Conservation (phyloP, 352 stramenopile genomes). For the Phytophthora vignae region DNA sequence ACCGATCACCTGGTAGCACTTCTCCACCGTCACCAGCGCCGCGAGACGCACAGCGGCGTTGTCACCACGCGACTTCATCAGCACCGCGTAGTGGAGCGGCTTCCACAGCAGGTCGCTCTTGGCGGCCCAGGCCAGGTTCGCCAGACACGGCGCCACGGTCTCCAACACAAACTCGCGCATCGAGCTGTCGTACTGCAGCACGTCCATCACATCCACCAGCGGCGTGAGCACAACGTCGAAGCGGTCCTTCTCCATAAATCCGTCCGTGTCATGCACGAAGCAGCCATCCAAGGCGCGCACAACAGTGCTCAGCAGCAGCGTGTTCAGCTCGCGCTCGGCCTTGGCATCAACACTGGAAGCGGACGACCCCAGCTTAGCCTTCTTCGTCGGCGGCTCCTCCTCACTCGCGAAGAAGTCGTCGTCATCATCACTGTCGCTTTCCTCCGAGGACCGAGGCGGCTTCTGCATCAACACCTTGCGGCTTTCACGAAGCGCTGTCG, state of each 20-base stretch:
- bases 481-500: conserved; percentile 55
- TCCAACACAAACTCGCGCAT: conserved; percentile 71
- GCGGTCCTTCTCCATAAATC: conserved; percentile 89
- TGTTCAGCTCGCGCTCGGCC: conserved; percentile 40
- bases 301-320: conserved; percentile 61
- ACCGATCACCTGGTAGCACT: conserved; percentile 88
- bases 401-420: conserved; percentile 55
- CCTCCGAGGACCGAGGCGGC: conserved; percentile 29
- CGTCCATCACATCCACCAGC: conserved; percentile 81
- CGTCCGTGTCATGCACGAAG: conserved; percentile 88
- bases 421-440: conserved; percentile 43
- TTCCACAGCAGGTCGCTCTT: conserved; percentile 92
- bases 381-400: conserved; percentile 66
- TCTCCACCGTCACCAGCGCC: conserved; percentile 81
- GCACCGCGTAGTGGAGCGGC: conserved; percentile 86
- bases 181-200: conserved; percentile 58
- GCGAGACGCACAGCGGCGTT: conserved; percentile 70
- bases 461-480: conserved; percentile 60
- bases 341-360: conserved; percentile 24
- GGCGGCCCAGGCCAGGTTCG: conserved; percentile 84
- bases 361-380: conserved; percentile 56
- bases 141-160: conserved; percentile 71
- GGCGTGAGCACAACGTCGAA: conserved; percentile 79
- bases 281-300: conserved; percentile 83
- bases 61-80: conserved; percentile 89